Conservation (phyloP, 2,329 filamentous ascomycete genomes). For the Trichoderma harzianum region DNA sequence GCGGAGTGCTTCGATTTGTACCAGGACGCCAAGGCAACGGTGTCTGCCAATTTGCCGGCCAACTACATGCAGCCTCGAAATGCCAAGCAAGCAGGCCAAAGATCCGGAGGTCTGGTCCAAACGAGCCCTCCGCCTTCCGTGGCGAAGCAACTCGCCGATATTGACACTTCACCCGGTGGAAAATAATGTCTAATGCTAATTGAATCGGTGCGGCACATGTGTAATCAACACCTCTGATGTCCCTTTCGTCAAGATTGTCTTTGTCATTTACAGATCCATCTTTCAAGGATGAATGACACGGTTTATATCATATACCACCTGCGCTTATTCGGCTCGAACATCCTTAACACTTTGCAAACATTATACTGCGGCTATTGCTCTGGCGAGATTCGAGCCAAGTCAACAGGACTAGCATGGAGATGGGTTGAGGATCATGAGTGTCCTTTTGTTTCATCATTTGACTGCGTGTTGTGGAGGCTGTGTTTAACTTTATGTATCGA, state of each 20-base stretch:
- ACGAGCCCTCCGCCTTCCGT: neutral
- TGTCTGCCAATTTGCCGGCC: conserved; percentile 46
- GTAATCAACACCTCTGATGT: neutral
- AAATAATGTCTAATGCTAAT: neutral
- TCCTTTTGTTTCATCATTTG: neutral
- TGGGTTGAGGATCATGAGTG: neutral
- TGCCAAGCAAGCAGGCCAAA: neutral
- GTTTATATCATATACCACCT: conserved; percentile 1
- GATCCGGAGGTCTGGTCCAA: neutral
- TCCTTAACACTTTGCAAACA: neutral
- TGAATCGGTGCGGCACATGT: neutral
- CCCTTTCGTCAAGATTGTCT: neutral
- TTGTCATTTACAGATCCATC: conserved; percentile 11
- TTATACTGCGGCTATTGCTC: neutral
- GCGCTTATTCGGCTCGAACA: neutral
- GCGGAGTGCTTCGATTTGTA: conserved; percentile 46
- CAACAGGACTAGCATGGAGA: neutral
- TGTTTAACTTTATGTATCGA: neutral
- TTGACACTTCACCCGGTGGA: neutral
- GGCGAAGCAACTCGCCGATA: neutral
- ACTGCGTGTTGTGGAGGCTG: neutral
- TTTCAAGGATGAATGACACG: conserved; percentile 9
- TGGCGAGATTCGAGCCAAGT: neutral
- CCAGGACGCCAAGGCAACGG: conserved; percentile 44
- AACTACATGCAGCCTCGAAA: conserved; percentile 33